A percentile compares a stretch with the other conserved stretches of the same genome.
Evolutionary conservation across 768 basidiomycete genomes (phyloP).

Genomic region (Rhizopogon salebrosus): DNA sequence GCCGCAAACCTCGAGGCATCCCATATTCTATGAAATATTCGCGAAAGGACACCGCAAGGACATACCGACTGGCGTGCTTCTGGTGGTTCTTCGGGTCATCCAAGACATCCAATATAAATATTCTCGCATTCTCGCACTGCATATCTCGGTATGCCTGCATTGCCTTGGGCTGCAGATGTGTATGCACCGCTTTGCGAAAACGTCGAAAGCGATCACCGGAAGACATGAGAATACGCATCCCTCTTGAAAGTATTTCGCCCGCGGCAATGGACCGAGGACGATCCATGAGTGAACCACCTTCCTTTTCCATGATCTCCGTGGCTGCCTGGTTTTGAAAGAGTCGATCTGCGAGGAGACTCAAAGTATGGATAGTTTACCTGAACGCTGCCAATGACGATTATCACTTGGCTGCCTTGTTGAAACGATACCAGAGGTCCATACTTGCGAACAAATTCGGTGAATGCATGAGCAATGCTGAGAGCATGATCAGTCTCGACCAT

Average conservation of each 20-base stretch:
- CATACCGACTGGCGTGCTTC: slow-evolving; percentile 12
- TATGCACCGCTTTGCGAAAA: slow-evolving; percentile 47
- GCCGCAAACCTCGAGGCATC: slow-evolving; percentile 15
- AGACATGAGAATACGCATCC: slow-evolving; percentile 47
- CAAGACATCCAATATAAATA: slow-evolving; percentile 15
- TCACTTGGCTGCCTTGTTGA: slow-evolving; percentile 33
- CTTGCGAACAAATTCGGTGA: slow-evolving; percentile 46
- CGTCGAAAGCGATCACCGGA: slow-evolving; percentile 53
- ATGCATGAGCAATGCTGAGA: slow-evolving; percentile 11
- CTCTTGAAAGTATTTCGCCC: slow-evolving; percentile 48
- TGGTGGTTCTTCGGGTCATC: slow-evolving; percentile 9
- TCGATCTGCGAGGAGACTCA: slow-evolving; percentile 36
- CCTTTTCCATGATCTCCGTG: slow-evolving; percentile 56
- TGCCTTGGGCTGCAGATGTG: slow-evolving; percentile 46
- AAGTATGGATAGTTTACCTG: slow-evolving; percentile 8
- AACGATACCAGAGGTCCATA: slow-evolving; percentile 55
- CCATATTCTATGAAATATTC: background rate
- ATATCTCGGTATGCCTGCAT: slow-evolving; percentile 40
- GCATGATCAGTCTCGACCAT: background rate
- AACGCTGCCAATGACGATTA: slow-evolving; percentile 12
- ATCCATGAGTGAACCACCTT: slow-evolving; percentile 45
- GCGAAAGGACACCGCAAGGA: background rate
- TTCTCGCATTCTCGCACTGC: slow-evolving; percentile 28
- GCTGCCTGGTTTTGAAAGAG: slow-evolving; percentile 46
- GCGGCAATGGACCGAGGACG: slow-evolving; percentile 46